Percentiles rank a stretch among this genome's conserved stretches.
These are phyloP conservation scores for Nemania abortiva DNA, from an alignment of 2,329 filamentous ascomycete species.

Conservation along the genomic window DNA sequence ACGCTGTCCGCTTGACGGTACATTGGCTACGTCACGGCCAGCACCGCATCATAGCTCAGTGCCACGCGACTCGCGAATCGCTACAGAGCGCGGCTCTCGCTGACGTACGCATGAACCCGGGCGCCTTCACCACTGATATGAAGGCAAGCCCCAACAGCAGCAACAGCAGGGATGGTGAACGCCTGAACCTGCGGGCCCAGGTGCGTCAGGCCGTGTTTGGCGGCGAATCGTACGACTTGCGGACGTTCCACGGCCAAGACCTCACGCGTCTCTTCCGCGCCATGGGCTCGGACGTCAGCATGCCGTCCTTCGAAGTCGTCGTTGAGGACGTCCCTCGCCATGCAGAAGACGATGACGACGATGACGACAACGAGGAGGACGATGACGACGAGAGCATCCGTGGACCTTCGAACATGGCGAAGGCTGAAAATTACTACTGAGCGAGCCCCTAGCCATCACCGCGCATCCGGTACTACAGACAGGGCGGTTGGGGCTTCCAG, in stretches of 20 bases:
- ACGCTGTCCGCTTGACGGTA: slow-evolving; percentile 49
- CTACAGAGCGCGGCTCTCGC: slow-evolving; percentile 45
- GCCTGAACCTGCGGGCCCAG: slow-evolving; percentile 17
- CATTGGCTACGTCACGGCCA: slow-evolving; percentile 47
- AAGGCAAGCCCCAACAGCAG: not conserved
- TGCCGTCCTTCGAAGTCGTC: slow-evolving; percentile 33
- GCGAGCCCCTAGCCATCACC: not conserved
- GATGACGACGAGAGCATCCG: slow-evolving; percentile 24
- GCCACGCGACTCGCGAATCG: slow-evolving; percentile 44
- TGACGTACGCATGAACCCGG: slow-evolving; percentile 38
- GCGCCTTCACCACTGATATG: slow-evolving; percentile 19
- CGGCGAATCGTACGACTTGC: slow-evolving; percentile 31
- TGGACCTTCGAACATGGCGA: not conserved
- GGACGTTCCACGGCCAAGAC: slow-evolving; percentile 23
- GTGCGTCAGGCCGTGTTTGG: slow-evolving; percentile 26
- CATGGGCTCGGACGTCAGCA: slow-evolving; percentile 16
- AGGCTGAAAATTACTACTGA: slow-evolving; percentile 9
- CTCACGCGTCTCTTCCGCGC: slow-evolving; percentile 27
- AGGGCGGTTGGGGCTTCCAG: not conserved
- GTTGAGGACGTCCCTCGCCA: slow-evolving; percentile 17
- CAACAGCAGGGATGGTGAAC: not conserved
- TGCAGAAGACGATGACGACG: not conserved
- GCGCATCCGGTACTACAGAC: not conserved
- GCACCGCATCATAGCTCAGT: slow-evolving; percentile 45
- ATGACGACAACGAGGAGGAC: slow-evolving; percentile 8